Evolutionary conservation across 2,329 filamentous ascomycete genomes (phyloP), one percentile per base, ranked within the genome.

Genomic region (Hymenoscyphus linearis): DNA sequence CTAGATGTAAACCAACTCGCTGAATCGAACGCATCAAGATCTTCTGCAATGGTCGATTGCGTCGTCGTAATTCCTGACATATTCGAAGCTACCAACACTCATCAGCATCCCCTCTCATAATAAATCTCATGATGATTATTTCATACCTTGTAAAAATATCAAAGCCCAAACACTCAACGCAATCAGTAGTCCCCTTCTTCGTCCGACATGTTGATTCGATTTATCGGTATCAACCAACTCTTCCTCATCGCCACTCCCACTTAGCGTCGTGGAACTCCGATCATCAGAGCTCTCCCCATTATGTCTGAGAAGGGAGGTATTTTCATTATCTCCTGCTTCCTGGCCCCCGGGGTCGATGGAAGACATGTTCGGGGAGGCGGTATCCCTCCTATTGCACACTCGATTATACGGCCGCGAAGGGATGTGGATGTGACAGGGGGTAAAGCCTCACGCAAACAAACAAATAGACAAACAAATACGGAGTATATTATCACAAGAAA

Each of bases 11-110:
- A 91, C 90, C 90, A 96, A 73, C 85, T 89, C 37, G 85, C 86
- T 60, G 85, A 78, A 60, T 86, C 85, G 69, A 91, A 92, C 1
- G 89, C 84, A 74, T 90, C 80, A 1, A 96, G 78, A 66, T 93
- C 90, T 7, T 81, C 82, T 2, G 90, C 90, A 66, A 96, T 90
- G 56, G 80, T 80, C 7, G 87, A 90, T 75, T 95, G 91, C 1
- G 88, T 89, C 60, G 91, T 93, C 5, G 89, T 90, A 71, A 96
- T 86, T 67, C 91, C 86, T 13, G 87, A 90, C 75, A 93, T 90
- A 70, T 95, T 95, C 64, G 83, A 66, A 34, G 52, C 52, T 53
- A 26, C 26, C 12, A 10, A 3, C 12, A 9, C 5, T 2, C 26
- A 36, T 52, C n/a, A 35, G 26, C 44, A 52, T 16, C 9, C n/a